Evolutionary conservation across 176 grass and related monocot genomes (phyloP), one percentile per base, ranked within the genome.

Genomic region (Ensete glaucum): DNA sequence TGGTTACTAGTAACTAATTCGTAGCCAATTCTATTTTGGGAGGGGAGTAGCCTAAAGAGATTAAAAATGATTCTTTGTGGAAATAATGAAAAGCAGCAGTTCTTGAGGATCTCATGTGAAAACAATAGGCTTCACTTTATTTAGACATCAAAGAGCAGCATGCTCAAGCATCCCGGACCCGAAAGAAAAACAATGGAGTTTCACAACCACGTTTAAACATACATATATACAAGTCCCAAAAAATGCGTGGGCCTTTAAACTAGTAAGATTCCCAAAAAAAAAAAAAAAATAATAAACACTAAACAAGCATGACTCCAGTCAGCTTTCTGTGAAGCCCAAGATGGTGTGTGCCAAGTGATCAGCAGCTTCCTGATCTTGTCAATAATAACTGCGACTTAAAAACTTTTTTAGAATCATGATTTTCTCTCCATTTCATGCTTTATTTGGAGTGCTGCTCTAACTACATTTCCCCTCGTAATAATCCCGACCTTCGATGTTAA

Each of bases 391-490:
- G 3, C n/a, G 10, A 72, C 20, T 72, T 11, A 22, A n/a, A n/a
- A n/a, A n/a, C 11, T 11, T 12, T 85, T 48, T 69, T 70, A 80
- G 62, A 8, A 53, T 85, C 74, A 71, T 64, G 81, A 81, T 59
- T 52, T 54, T 25, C 63, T 80, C 82, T 88, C 78, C 2, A 60
- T 68, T 7, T 68, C 26, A 25, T 62, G 83, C 64, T 92, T 92
- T 57, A 86, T 66, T 64, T 88, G 27, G 54, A 92, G 85, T 12
- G 89, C 89, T 57, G 81, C 89, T 79, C 85, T 81, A 56, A 92
- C 83, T 1, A 92, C 83, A 78, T 92, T 92, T 62, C 89, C 89
- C 78, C 89, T 92, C 69, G 89, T 88, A 76, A 92, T 88, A 54
- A 92, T 85, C 16, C 89, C 89, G 63, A 88, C 83, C 89, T 91